These are phyloP conservation scores for Parasitella parasitica DNA, from an alignment of 371 early-diverging fungal species.

Conservation along the genomic window DNA sequence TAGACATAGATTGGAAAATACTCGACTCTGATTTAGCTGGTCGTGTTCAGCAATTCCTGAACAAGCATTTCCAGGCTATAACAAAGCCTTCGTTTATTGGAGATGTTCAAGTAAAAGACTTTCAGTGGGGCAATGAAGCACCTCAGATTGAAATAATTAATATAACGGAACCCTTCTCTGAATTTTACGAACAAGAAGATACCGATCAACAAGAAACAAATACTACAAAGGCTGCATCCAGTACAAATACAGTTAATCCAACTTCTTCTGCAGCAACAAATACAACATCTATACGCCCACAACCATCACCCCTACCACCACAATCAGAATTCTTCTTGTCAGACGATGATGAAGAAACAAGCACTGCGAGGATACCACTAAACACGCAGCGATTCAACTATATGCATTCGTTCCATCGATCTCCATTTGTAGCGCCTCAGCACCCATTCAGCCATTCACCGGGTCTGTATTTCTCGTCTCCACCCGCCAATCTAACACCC, in stretches of 20 bases:
- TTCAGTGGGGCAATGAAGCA: conserved; percentile 84
- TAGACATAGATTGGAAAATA: conserved; percentile 84
- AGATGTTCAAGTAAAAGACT: conserved; percentile 72
- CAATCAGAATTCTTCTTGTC: conserved; percentile 2
- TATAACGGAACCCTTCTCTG: conserved; percentile 85
- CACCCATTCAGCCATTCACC: conserved; percentile 36
- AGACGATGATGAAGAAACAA: neutral
- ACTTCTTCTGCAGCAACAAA: neutral
- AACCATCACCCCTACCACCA: neutral
- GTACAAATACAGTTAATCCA: neutral
- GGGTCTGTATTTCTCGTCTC: conserved; percentile 8
- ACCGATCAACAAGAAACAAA: neutral
- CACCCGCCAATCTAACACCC: neutral
- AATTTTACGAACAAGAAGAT: conserved; percentile 75
- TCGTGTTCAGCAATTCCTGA: conserved; percentile 75
- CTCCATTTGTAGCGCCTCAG: conserved; percentile 52
- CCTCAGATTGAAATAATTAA: conserved; percentile 82
- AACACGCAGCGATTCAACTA: conserved; percentile 37
- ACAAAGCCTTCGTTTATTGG: conserved; percentile 83
- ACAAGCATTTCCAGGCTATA: conserved; percentile 74
- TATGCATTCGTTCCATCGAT: conserved; percentile 51
- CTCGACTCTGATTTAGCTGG: conserved; percentile 76
- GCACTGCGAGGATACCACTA: conserved; percentile 9
- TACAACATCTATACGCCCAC: neutral
- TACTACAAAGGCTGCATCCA: neutral